phyloP scores from a whole-genome alignment of 2,329 filamentous ascomycete species.

The Botrytis fabae region DNA sequence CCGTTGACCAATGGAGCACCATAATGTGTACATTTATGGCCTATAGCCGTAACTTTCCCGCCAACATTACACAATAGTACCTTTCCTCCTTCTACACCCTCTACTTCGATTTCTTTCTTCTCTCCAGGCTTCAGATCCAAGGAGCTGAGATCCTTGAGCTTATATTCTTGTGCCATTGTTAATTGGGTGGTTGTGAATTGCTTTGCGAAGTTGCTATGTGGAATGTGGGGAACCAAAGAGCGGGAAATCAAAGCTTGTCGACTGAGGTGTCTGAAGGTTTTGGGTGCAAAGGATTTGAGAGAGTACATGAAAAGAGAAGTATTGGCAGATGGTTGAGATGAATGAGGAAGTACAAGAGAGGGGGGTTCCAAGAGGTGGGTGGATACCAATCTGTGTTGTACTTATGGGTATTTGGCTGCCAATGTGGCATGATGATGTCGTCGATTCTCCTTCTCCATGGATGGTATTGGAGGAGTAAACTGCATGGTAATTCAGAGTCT shows the following conservation, averaged over 20 bases:
- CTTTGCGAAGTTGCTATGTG: conserved; percentile 7
- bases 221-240: conserved; percentile 26
- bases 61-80: conserved; percentile 80
- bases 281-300: conserved; percentile 5
- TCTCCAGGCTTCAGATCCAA: conserved; percentile 75
- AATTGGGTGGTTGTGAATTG: conserved; percentile 27
- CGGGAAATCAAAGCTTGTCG: conserved; percentile 26
- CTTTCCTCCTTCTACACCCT: conserved; percentile 83
- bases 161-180: conserved; percentile 55
- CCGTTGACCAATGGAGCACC: conserved; percentile 87
- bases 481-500: conserved; percentile 16
- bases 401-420: background rate
- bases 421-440: conserved; percentile 16
- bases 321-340: background rate
- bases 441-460: background rate
- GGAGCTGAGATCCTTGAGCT: conserved; percentile 74
- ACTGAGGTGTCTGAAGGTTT: conserved; percentile 17
- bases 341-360: background rate
- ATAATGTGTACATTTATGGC: conserved; percentile 86
- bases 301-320: conserved; percentile 20
- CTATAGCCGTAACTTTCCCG: conserved; percentile 75
- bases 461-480: background rate
- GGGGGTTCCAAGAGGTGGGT: background rate
- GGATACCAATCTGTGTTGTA: background rate
- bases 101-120: conserved; percentile 87